These are phyloP conservation scores for Calonectria naviculata DNA, from an alignment of 2,329 filamentous ascomycete genomes.

Conservation along the genomic window DNA sequence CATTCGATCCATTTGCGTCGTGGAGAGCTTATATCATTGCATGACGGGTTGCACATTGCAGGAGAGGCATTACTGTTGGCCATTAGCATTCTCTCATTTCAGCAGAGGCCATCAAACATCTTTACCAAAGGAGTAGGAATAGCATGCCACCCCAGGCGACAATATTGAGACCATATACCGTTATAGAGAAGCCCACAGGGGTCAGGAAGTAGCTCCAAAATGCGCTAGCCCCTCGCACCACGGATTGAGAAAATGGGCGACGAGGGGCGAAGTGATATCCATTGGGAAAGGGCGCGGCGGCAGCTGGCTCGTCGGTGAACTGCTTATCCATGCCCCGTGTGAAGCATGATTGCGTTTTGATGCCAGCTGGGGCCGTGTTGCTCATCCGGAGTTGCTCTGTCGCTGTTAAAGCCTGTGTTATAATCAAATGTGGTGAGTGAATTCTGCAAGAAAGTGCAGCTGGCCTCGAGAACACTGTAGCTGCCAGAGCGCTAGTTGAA, in stretches of 20 bases:
- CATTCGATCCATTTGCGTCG: conserved; percentile 88
- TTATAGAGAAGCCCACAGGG: conserved; percentile 80
- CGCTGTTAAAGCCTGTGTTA: conserved; percentile 27
- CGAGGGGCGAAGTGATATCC: conserved; percentile 74
- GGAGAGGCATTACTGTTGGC: conserved; percentile 53
- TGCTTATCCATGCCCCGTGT: conserved; percentile 16
- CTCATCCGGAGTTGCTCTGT: conserved; percentile 38
- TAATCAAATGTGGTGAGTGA: conserved; percentile 29
- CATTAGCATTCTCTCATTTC: conserved; percentile 18
- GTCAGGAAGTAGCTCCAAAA: conserved; percentile 82
- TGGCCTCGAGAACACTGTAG: conserved; percentile 48
- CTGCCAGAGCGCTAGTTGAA: conserved; percentile 58
- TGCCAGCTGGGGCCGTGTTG: conserved; percentile 29
- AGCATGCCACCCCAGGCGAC: conserved; percentile 94
- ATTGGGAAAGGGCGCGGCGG: conserved; percentile 64
- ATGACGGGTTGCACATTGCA: conserved; percentile 77
- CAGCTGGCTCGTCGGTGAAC: conserved; percentile 37
- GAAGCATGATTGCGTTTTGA: conserved; percentile 27
- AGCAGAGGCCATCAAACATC: background rate
- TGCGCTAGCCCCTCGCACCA: conserved; percentile 65
- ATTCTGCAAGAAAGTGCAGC: conserved; percentile 28
- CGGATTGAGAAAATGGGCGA: conserved; percentile 69
- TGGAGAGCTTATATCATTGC: conserved; percentile 79
- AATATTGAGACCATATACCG: conserved; percentile 83
- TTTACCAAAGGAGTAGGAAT: conserved; percentile 82